These are phyloP conservation scores for Wickerhamomyces pijperi DNA, from an alignment of 805 yeast genomes.

Conservation along the genomic window DNA sequence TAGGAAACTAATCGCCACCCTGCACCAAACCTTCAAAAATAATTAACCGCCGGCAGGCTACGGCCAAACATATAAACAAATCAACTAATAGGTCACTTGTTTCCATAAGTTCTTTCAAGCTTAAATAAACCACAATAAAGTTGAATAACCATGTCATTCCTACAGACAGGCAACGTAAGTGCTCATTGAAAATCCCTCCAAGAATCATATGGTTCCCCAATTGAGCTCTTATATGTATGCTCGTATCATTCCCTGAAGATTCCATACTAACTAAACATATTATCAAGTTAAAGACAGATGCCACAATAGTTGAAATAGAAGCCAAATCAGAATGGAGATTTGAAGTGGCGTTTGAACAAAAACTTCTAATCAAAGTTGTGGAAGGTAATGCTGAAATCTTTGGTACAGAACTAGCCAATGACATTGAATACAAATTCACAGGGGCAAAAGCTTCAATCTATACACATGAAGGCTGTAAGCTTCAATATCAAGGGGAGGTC, in stretches of 20 bases:
- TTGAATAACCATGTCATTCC: too few relatives aligned
- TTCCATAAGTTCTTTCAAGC: too few relatives aligned
- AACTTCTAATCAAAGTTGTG: conserved; percentile 36
- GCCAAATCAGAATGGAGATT: conserved; percentile 62
- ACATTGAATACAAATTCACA: conserved; percentile 45
- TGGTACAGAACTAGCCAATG: conserved; percentile 84
- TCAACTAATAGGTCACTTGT: too few relatives aligned
- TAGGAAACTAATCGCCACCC: too few relatives aligned
- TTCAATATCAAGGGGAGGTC: conserved; percentile 30
- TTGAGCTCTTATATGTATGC: too few relatives aligned
- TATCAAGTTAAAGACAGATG: not conserved
- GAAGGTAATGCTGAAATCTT: conserved; percentile 80
- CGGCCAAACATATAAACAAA: too few relatives aligned
- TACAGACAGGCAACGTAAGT: not conserved
- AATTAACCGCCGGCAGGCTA: too few relatives aligned
- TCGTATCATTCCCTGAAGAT: too few relatives aligned
- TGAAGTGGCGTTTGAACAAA: conserved; percentile 46
- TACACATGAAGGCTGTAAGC: conserved; percentile 54
- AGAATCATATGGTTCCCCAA: too few relatives aligned
- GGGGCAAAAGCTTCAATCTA: conserved; percentile 45
- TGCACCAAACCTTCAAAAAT: too few relatives aligned
- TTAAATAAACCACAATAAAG: too few relatives aligned
- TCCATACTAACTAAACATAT: not conserved
- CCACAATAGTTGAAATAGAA: conserved; percentile 11
- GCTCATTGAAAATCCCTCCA: too few relatives aligned